Evolutionary conservation across 1,284 basidiomycete genomes (phyloP).

Genomic region (Trametes sp.): DNA sequence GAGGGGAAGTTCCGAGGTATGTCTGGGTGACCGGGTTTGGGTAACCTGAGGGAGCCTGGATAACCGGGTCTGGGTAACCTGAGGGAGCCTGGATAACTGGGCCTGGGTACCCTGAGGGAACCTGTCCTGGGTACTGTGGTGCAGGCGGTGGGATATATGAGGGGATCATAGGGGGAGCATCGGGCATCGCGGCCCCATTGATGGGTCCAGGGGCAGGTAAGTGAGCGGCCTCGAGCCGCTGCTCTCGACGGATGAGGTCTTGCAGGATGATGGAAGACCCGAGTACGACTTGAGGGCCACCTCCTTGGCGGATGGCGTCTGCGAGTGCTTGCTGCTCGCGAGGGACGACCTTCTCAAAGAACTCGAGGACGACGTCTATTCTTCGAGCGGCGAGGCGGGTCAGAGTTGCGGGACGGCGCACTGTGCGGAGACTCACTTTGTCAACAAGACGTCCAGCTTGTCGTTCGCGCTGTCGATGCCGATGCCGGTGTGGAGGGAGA

Average conservation of each 20-base stretch:
- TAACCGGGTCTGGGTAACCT: no score
- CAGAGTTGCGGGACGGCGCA: not conserved
- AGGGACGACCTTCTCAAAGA: slow-evolving; percentile 27
- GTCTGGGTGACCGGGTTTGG: no score
- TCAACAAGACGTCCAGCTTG: slow-evolving; percentile 35
- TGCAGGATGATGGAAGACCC: slow-evolving; percentile 25
- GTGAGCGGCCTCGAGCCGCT: not conserved
- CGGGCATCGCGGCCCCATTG: not conserved
- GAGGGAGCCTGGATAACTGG: no score
- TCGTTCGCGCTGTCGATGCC: slow-evolving; percentile 43
- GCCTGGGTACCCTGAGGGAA: no score
- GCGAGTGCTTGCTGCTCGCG: slow-evolving; percentile 26
- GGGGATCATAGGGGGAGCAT: not conserved
- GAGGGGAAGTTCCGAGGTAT: no score
- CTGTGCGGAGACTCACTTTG: not conserved
- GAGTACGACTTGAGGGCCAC: slow-evolving; percentile 27
- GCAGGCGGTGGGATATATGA: no score
- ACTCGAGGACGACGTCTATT: slow-evolving; percentile 23
- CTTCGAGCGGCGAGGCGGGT: not conserved
- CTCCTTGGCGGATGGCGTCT: slow-evolving; percentile 25
- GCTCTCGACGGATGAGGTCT: slow-evolving; percentile 18
- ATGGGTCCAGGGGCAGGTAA: not conserved
- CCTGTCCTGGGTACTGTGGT: no score
- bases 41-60: no score
- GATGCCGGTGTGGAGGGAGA: slow-evolving; percentile 45